These are phyloP conservation scores for Sporormia fimetaria DNA, from an alignment of 495 filamentous ascomycete species.

Conservation along the genomic window DNA sequence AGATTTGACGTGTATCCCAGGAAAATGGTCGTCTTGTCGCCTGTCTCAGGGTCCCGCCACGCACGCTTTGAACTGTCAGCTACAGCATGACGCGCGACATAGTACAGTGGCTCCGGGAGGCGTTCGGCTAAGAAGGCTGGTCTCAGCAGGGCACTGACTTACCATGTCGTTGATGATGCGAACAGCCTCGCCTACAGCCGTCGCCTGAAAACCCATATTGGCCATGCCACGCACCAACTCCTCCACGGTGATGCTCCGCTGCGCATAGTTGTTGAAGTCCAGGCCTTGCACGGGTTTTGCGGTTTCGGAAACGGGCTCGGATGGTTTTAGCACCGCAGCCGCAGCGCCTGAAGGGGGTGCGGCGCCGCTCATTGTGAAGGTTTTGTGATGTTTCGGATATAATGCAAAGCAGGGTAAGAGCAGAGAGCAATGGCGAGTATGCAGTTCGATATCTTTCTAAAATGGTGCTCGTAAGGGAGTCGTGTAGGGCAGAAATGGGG, in stretches of 20 bases:
- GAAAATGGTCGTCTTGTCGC: constrained; percentile 76
- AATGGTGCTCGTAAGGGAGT: too few species aligned
- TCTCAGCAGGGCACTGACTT: constrained; percentile 24
- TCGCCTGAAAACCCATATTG: constrained; percentile 86
- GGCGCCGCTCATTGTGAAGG: constrained; percentile 6
- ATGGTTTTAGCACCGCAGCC: constrained; percentile 80
- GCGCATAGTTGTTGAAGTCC: constrained; percentile 73
- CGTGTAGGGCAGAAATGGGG: too few species aligned
- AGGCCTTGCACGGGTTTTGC: constrained; percentile 68
- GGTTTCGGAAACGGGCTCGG: constrained; percentile 65
- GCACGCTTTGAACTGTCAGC: constrained; percentile 43
- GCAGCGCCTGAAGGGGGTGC: constrained; percentile 54
- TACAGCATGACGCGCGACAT: too few species aligned
- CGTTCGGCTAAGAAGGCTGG: too few species aligned
- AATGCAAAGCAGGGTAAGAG: too few species aligned
- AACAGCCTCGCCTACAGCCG: constrained; percentile 69
- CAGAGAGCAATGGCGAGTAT: too few species aligned
- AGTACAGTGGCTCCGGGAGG: too few species aligned
- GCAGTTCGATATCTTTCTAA: too few species aligned
- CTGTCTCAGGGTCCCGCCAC: constrained; percentile 63
- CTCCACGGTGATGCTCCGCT: constrained; percentile 65
- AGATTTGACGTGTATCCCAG: constrained; percentile 95
- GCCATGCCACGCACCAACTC: constrained; percentile 76
- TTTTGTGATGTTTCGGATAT: constrained; percentile 1
- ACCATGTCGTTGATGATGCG: constrained; percentile 94